Evolutionary conservation across 345 rosid genomes (phyloP).

Genomic region (Populus euphratica): DNA sequence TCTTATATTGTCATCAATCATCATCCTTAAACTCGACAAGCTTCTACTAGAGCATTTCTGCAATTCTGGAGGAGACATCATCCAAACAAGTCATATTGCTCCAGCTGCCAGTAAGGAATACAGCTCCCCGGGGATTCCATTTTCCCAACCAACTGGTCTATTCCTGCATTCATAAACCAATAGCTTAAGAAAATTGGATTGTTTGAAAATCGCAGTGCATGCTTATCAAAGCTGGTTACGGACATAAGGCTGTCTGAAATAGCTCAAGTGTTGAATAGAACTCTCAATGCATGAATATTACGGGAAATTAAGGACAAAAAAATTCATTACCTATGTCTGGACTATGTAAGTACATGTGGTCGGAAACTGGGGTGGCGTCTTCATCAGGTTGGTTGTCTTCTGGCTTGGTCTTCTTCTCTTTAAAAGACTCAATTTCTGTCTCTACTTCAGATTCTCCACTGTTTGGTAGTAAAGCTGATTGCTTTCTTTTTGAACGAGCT

Average conservation of each 20-base stretch:
- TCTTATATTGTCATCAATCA: background rate
- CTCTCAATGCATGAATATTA: background rate
- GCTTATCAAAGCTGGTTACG: background rate
- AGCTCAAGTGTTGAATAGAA: background rate
- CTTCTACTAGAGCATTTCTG: background rate
- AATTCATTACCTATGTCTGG: conserved; percentile 10
- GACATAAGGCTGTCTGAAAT: background rate
- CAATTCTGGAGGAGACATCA: conserved; percentile 6
- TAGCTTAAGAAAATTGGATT: background rate
- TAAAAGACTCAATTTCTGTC: conserved; percentile 23
- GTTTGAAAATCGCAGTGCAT: background rate
- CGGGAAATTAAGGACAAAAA: background rate
- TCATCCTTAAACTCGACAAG: background rate
- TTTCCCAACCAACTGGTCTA: conserved; percentile 46
- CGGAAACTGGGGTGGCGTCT: background rate
- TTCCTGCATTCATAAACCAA: conserved; percentile 34
- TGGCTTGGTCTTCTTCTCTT: conserved; percentile 34
- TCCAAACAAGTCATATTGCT: conserved; percentile 17
- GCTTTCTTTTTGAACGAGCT: conserved; percentile 67
- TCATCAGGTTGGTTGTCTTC: conserved; percentile 22
- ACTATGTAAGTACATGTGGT: conserved; percentile 12
- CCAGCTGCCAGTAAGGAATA: conserved; percentile 23
- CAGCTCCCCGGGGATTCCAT: conserved; percentile 24
- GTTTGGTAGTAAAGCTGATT: conserved; percentile 16
- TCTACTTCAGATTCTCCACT: conserved; percentile 22